Evolutionary conservation across 1,139 yeast genomes (phyloP), one percentile per base, ranked within the genome.

Genomic region (Debaryomyces robertsiae): DNA sequence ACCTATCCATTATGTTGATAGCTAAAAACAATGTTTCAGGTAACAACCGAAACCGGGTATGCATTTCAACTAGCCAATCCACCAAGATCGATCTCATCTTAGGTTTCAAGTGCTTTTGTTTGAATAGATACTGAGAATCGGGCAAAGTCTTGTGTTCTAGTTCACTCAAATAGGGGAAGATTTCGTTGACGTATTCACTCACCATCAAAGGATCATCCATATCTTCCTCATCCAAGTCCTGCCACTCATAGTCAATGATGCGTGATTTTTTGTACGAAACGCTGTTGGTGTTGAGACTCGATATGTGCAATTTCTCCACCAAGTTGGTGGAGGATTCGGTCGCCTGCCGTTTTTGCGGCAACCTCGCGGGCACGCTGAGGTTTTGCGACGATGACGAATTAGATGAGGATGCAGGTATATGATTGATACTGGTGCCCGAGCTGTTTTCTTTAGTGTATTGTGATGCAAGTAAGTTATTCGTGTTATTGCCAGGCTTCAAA

Each of bases 51-150:
- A 91, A 91, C 56, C 90, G 81, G 49, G 82, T 70, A 68, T 93
- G 98, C 65, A 91, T 91, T 60, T 90, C 95, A 25, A 90, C 91
- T 59, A 93, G 74, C 98, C 98, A 93, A 63, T 93, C 96, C 22
- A 93, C 93, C 48, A 93, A 70, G 39, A 91, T 88, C 37, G 90
- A 88, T 53, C 98, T 78, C 87, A 88, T 87, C 52, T 82, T 81
- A 53, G 95, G 94, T 53, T 84, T 82, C 48, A 89, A 73, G 45
- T 84, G 85, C 39, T 81, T 78, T 64, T 90, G 96, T 62, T 81
- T 78, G 52, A 73, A 77, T 49, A 91, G 69, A 60, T 88, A 90
- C 50, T 81, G 77, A 9, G 90, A 74, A 54, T 83, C 83, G 15
- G 97, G 96, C 60, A 90, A 72, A 48, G 93, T 88, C 55, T 79